Conservation (phyloP, 768 basidiomycete genomes). For the Tubosaeta brunneosetosa region DNA sequence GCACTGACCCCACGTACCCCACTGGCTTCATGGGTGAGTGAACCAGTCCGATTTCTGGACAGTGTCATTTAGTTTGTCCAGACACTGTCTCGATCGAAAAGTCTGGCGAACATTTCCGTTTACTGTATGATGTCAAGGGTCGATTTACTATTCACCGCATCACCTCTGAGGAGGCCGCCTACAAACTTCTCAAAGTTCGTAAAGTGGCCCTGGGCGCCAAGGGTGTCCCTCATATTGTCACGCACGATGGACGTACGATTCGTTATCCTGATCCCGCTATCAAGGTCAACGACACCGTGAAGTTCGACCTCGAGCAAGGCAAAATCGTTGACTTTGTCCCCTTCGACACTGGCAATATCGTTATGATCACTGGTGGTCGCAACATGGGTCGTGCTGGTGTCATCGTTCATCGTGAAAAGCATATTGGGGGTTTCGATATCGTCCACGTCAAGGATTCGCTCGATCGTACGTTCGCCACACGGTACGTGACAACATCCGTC, state of each 20-base stretch:
- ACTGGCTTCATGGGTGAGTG: constrained; percentile 91
- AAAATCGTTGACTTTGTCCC: constrained; percentile 92
- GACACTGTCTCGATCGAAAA: constrained; percentile 98
- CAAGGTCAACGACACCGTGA: constrained; percentile 95
- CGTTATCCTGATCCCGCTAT: constrained; percentile 97
- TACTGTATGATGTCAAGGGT: constrained; percentile 98
- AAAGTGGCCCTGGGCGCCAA: constrained; percentile 87
- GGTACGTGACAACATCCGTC: constrained; percentile 47
- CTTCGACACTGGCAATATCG: constrained; percentile 96
- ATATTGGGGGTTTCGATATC: constrained; percentile 97
- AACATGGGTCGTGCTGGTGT: constrained; percentile 99
- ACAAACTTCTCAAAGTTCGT: constrained; percentile 95
- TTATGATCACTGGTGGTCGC: constrained; percentile 97
- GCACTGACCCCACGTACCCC: constrained; percentile 96
- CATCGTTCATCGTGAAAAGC: constrained; percentile 95
- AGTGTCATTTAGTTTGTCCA: constrained; percentile 26
- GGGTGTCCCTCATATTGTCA: constrained; percentile 95
- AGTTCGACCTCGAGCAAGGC: constrained; percentile 91
- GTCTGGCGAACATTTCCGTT: constrained; percentile 98
- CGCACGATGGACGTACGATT: constrained; percentile 99
- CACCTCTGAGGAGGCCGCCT: constrained; percentile 92
- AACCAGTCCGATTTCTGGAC: background rate
- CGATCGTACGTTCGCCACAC: constrained; percentile 95
- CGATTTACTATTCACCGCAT: constrained; percentile 99
- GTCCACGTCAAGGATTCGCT: constrained; percentile 95